Evolutionary conservation across 495 filamentous ascomycete species (phyloP).

Genomic region (Penicillium dipodomyicola): DNA sequence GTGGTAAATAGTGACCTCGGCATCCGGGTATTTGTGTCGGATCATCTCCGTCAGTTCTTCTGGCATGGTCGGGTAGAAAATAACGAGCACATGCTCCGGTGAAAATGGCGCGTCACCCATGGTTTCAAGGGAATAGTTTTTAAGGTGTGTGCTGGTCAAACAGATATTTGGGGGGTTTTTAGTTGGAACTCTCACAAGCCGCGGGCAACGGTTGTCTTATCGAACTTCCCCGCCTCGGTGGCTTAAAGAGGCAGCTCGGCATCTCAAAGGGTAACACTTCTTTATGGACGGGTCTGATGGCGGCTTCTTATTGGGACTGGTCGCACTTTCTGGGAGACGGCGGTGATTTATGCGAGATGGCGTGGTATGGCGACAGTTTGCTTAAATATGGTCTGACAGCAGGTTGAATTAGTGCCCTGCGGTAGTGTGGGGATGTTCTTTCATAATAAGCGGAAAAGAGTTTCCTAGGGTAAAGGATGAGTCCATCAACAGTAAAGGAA

Average conservation of each 20-base stretch:
- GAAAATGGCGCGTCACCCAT: slow-evolving; percentile 39
- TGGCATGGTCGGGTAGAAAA: slow-evolving; percentile 42
- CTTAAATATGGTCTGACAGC: slow-evolving; percentile 1
- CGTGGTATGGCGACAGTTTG: slow-evolving; percentile 9
- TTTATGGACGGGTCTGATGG: not conserved
- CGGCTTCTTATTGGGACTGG: not conserved
- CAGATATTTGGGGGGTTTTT: not conserved
- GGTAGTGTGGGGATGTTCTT: not conserved
- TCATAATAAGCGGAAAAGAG: too few relatives aligned
- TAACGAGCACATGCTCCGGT: slow-evolving; percentile 41
- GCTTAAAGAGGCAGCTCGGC: not conserved
- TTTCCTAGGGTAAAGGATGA: not conserved
- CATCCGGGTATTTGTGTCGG: slow-evolving; percentile 48
- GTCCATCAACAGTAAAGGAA: not conserved
- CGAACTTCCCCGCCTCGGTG: slow-evolving; percentile 4
- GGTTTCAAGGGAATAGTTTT: not conserved
- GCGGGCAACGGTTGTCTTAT: slow-evolving; percentile 3
- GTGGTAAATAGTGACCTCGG: slow-evolving; percentile 43
- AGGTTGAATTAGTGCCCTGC: not conserved
- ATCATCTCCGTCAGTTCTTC: slow-evolving; percentile 41
- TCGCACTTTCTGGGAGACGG: not conserved
- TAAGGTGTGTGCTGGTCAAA: not conserved
- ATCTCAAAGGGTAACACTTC: not conserved
- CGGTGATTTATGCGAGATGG: not conserved
- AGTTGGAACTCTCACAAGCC: not conserved